These are phyloP conservation scores for Chalciporus chontae DNA, from an alignment of 768 basidiomycete species.

Conservation along the genomic window DNA sequence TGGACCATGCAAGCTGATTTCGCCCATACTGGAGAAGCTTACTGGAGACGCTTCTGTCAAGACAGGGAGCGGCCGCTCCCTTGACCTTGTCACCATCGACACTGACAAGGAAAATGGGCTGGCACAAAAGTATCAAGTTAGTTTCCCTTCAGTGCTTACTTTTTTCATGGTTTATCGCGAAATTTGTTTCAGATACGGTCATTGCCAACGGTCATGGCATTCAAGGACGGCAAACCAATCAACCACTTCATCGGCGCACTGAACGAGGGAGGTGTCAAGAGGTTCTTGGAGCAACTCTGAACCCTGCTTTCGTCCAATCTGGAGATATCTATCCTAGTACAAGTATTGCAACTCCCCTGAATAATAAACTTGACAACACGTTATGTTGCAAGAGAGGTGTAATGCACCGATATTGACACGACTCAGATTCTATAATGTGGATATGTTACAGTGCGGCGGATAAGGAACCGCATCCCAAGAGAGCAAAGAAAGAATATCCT, in stretches of 20 bases:
- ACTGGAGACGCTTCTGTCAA: slow-evolving; percentile 41
- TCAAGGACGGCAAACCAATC: slow-evolving; percentile 59
- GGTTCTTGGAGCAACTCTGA: slow-evolving; percentile 44
- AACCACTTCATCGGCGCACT: slow-evolving; percentile 62
- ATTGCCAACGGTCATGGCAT: slow-evolving; percentile 79
- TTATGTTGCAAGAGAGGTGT: slow-evolving; percentile 6
- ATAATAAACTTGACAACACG: slow-evolving; percentile 9
- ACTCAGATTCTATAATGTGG: not conserved
- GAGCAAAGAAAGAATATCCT: not conserved
- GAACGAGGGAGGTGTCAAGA: slow-evolving; percentile 39
- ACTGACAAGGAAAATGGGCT: slow-evolving; percentile 51
- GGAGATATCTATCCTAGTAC: not conserved
- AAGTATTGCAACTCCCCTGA: not conserved
- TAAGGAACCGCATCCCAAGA: not conserved
- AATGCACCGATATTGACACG: not conserved
- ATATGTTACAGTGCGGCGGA: slow-evolving; percentile 15
- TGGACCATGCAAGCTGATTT: slow-evolving; percentile 67
- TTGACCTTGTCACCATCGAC: slow-evolving; percentile 75
- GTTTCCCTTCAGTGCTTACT: not conserved
- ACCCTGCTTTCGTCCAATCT: not conserved
- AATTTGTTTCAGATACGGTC: slow-evolving; percentile 52
- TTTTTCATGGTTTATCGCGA: not conserved
- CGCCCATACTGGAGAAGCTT: slow-evolving; percentile 65
- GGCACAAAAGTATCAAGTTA: slow-evolving; percentile 48
- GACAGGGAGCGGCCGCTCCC: slow-evolving; percentile 49